Evolutionary conservation across 768 basidiomycete genomes (phyloP), one percentile per base, ranked within the genome.

Genomic region (Phaffia tasmanica): DNA sequence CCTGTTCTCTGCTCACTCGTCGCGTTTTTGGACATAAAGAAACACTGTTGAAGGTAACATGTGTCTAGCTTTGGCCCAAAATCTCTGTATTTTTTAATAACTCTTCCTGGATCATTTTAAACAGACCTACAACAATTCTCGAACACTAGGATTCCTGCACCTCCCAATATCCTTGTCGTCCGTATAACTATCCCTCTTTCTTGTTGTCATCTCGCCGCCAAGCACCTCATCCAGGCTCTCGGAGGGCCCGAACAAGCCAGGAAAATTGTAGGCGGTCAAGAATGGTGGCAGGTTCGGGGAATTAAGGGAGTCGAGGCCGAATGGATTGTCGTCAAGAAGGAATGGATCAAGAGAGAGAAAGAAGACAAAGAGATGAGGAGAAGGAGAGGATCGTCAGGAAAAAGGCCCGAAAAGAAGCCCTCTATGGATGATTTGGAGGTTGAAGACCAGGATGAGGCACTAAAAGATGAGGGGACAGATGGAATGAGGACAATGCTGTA

Each of bases 241-340:
- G 91, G 92, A 1, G 92, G 93, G n/a, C 71, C 73, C 49, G 86
- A 87, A 72, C 82, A 86, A 50, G 80, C 82, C 18, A 82, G 83
- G 70, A 81, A 81, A 50, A 74, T 89, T 35, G 85, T 91, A 3
- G 94, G 94, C 15, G 94, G 94, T 1, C 83, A 84, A 6, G 92
- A 93, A 74, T 98, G 94, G 92, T 98, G 94, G 94, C 93, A 95
- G 76, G 90, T 93, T 46, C 85, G 93, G 51, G 86, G 87, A 23
- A 74, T 90, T 56, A 78, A 82, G n/a, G 89, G 90, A 8, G 82
- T 94, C 15, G 83, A 89, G 73, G 88, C 81, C 0, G 87, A 94
- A 74, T 94, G 91, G 91, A 83, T 93, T 57, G 84, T 84, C 2
- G 83, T 87, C 64, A 86, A 82, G 79, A 90, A 87, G 73, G 89